Base-by-base conservation (phyloP, 306 rosid genomes). In the Cucumis hystrix region DNA sequence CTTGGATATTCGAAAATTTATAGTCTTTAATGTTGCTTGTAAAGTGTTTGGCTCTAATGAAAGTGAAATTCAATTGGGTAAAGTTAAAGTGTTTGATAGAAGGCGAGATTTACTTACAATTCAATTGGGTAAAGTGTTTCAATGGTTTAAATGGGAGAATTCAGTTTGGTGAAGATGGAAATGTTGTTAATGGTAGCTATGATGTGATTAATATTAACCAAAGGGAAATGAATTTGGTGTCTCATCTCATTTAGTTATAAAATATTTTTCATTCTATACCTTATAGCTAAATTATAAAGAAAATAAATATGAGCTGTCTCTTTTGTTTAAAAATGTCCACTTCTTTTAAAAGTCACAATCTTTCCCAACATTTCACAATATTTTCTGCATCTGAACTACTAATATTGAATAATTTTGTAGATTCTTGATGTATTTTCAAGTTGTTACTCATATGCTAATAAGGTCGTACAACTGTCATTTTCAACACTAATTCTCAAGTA, bases 401-500 rank as follows among this genome's bases (percentile, higher is more conserved):
- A 54, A 40, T 71, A 25, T 80, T 68, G 74, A 78, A 65, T 16
- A 61, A 23, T 70, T 43, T 68, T 88, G 87, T 93, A 95, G 98
- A 84, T 95, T 87, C 88, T 95, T 82, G 97, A 95, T 84, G 87
- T 88, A 41, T 95, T 89, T 85, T 95, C 97, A 68, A 84, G 90
- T 79, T 90, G 89, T 83, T 83, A 73, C 89, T 81, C 93, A 54
- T 87, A 97, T 72, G 77, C 97, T 47, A 95, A 92, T 85, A 95
- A 92, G 92, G 86, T 83, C 76, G 70, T 95, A 84, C 96, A 90
- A 76, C 71, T 95, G 79, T 81, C 97, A 14, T 90, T 85, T 81
- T 86, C 98, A 80, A 92, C 98, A 81, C 82, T 92, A 82, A 80
- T 95, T 79, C 90, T 95, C 79, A 95, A 95, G 98, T 92, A 90